phyloP scores from a whole-genome alignment of 108 stramenopile genomes.

The Pelagomonas calceolata region DNA sequence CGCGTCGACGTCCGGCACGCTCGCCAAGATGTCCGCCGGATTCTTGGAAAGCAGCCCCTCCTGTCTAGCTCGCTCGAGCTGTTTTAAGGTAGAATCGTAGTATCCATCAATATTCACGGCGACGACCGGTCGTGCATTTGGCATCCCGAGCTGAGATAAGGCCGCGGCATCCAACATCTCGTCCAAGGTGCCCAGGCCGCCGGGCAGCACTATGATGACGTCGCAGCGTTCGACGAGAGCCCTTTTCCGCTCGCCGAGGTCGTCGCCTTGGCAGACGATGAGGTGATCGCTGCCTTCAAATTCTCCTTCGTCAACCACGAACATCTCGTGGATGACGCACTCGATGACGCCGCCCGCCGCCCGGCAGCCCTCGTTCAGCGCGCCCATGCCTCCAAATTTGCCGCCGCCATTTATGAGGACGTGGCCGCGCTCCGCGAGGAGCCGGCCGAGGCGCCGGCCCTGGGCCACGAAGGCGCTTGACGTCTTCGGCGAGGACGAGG shows the following conservation, averaged over 20 bases:
- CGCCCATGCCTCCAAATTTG: slow-evolving; percentile 35
- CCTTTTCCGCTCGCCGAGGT: slow-evolving; percentile 71
- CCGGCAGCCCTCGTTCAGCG: slow-evolving; percentile 68
- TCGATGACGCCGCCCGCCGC: slow-evolving; percentile 61
- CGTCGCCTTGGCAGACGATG: slow-evolving; percentile 58
- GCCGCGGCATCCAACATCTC: slow-evolving; percentile 32
- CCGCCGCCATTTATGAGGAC: slow-evolving; percentile 69
- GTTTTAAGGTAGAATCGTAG: neutral
- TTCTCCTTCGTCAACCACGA: slow-evolving; percentile 66
- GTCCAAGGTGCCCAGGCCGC: slow-evolving; percentile 55
- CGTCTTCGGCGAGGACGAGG: neutral
- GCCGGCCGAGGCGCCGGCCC: neutral
- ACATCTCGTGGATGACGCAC: slow-evolving; percentile 83
- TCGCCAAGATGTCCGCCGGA: neutral
- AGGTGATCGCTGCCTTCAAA: slow-evolving; percentile 17
- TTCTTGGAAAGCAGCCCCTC: neutral
- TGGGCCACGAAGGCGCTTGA: neutral
- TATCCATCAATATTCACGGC: slow-evolving; percentile 5
- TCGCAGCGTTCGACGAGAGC: slow-evolving; percentile 62
- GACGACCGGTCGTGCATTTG: neutral
- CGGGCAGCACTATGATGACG: slow-evolving; percentile 78
- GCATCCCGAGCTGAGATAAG: neutral
- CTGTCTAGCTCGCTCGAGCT: neutral
- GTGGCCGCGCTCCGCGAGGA: neutral
- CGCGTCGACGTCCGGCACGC: neutral